Evolutionary conservation across 805 yeast genomes (phyloP).

Genomic region (Zygoascus flipseniorum): DNA sequence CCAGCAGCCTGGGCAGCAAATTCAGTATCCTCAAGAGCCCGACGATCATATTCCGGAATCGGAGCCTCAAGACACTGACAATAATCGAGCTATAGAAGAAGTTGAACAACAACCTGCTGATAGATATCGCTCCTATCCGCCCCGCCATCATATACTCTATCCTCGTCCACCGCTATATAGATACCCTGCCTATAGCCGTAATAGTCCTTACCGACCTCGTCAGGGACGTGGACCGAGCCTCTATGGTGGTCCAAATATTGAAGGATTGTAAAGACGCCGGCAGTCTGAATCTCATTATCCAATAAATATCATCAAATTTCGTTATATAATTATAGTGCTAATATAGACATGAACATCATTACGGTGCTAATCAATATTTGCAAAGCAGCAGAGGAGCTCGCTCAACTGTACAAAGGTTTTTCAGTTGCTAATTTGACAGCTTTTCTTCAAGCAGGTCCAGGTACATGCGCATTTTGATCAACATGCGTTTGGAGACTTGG

Average conservation of each 20-base stretch:
- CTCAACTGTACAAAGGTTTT: background rate
- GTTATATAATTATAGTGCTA: background rate
- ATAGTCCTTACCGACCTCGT: background rate
- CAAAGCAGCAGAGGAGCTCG: no score
- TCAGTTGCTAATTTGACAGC: slow-evolving; percentile 1
- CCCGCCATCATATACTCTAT: background rate
- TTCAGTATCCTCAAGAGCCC: background rate
- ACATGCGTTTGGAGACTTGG: background rate
- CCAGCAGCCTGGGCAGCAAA: background rate
- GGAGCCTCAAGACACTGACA: no score
- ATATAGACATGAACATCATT: background rate
- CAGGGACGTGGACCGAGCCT: no score
- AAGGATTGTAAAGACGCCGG: no score
- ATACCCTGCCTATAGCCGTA: background rate
- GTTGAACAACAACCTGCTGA: no score
- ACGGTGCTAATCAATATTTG: background rate
- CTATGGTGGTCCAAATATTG: no score
- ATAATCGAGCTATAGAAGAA: no score
- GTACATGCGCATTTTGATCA: background rate
- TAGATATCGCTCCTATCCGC: no score
- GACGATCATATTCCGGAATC: background rate
- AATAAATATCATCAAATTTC: background rate
- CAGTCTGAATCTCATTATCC: background rate
- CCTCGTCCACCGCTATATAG: background rate
- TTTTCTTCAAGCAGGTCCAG: background rate